These are phyloP conservation scores for Magnolia sinica DNA, from an alignment of 164 flowering plant genomes.

Conservation along the genomic window DNA sequence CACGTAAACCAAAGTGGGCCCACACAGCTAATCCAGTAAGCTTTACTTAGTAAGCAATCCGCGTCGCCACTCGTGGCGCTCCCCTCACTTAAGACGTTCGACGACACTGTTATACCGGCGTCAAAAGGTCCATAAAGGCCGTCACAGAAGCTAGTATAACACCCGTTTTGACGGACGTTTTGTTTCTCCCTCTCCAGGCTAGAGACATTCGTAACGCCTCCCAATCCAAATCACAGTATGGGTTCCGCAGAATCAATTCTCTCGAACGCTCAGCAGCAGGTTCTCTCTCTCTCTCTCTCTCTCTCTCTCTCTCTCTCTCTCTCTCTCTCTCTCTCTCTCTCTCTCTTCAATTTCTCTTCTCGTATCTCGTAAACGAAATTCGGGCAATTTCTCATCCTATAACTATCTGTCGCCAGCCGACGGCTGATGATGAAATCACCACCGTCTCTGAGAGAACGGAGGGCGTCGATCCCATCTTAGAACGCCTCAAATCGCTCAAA, in stretches of 20 bases:
- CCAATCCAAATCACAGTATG: slow-evolving; percentile 24
- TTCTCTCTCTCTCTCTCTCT: background rate
- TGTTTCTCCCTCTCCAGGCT: too few species aligned
- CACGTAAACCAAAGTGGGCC: too few species aligned
- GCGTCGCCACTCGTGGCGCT: too few species aligned
- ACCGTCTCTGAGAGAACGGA: slow-evolving; percentile 64
- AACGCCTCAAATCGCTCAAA: slow-evolving; percentile 64
- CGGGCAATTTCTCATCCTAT: background rate
- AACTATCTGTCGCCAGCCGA: slow-evolving; percentile 3
- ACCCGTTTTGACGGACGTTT: background rate
- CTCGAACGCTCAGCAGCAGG: slow-evolving; percentile 32
- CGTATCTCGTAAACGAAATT: too few species aligned
- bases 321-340: background rate
- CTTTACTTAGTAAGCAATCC: too few species aligned
- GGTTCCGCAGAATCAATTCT: slow-evolving; percentile 62
- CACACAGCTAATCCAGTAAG: too few species aligned
- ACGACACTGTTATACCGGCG: background rate
- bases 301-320: background rate
- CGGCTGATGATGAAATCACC: slow-evolving; percentile 60
- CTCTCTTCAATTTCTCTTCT: background rate
- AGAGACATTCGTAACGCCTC: background rate
- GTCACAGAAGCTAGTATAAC: background rate
- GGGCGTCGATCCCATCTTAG: slow-evolving; percentile 63
- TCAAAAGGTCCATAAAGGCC: background rate
- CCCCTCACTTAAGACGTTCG: too few species aligned